A percentile compares a stretch with the other conserved stretches of the same genome.
phyloP scores from a whole-genome alignment of 768 basidiomycete genomes.

The Tephrocybe sp. region DNA sequence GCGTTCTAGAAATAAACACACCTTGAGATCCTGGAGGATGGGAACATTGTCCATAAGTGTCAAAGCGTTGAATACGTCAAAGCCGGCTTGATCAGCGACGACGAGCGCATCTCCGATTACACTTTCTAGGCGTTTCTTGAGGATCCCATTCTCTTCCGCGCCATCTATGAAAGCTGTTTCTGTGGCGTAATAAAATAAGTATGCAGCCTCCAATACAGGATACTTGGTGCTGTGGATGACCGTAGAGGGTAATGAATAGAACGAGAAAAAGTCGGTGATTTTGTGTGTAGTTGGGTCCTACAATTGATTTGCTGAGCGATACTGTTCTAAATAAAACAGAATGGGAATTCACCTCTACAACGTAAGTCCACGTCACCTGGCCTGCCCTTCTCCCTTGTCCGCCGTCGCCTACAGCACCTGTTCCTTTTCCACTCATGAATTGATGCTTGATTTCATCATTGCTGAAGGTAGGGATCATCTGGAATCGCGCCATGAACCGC shows the following conservation, averaged over 20 bases:
- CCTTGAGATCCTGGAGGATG: constrained; percentile 84
- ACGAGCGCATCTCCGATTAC: constrained; percentile 80
- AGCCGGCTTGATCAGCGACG: constrained; percentile 78
- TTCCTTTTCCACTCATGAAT: constrained; percentile 82
- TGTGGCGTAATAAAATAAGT: constrained; percentile 94
- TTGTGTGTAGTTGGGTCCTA: constrained; percentile 79
- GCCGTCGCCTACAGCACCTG: constrained; percentile 47
- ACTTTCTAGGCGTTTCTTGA: constrained; percentile 68
- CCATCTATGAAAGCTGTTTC: constrained; percentile 63
- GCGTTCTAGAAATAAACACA: constrained; percentile 24
- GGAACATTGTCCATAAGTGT: constrained; percentile 92
- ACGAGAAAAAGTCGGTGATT: constrained; percentile 95
- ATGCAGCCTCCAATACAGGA: constrained; percentile 83
- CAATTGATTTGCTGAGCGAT: background rate
- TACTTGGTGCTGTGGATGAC: constrained; percentile 78
- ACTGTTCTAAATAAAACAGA: background rate
- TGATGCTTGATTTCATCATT: constrained; percentile 83
- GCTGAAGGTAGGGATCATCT: constrained; percentile 72
- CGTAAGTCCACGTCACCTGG: constrained; percentile 95
- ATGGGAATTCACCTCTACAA: constrained; percentile 71
- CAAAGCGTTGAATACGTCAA: constrained; percentile 96
- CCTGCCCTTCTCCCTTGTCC: constrained; percentile 54
- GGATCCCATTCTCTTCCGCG: constrained; percentile 54
- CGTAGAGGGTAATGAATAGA: constrained; percentile 94
- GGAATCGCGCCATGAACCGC: constrained; percentile 83